Evolutionary conservation across 2,329 filamentous ascomycete genomes (phyloP), one percentile per base, ranked within the genome.

Genomic region (Claviceps purpurea): DNA sequence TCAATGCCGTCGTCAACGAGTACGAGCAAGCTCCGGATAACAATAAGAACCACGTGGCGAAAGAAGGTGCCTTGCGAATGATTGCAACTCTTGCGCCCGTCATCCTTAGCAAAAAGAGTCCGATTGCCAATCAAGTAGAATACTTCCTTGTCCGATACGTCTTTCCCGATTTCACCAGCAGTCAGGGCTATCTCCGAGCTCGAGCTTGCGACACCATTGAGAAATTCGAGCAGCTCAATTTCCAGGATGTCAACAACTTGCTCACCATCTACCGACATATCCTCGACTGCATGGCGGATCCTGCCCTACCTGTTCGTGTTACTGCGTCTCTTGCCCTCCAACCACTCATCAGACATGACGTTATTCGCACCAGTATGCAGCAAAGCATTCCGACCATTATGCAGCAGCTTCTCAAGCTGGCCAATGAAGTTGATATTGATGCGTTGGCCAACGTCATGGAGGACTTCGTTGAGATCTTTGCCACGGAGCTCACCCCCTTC

Each of bases 401-500:
- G 93, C 94, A 97, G 70, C 91, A 98, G 69, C 78, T 98, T 14
- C 77, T 98, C 51, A 97, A 97, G 72, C 75, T 98, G 53, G 91
- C 93, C 30, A 98, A 98, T 64, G 93, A 98, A 70, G 93, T 94
- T 54, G 93, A 98, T 64, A 91, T 98, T 47, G 93, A 98, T 68
- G 90, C 93, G 5, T 76, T 98, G 42, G 91, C 93, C 22, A 97
- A 97, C 63, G 93, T 98, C 41, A 98, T 98, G 93, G 93, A 98
- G 69, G 93, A 98, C 64, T 98, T 98, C 64, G 93, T 98, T 46
- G 93, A 98, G 68, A 90, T 97, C 2, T 98, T 98, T 64, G 91
- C 93, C n/a, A 79, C 89, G 2, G 93, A 98, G 66, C 78, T 98
- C 47, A 97, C 93, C 5, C 93, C 93, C 3, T 98, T 98, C 62